Evolutionary conservation across 1,284 basidiomycete genomes (phyloP), one percentile per base, ranked within the genome.

Genomic region (Ganoderma leucocontextum): DNA sequence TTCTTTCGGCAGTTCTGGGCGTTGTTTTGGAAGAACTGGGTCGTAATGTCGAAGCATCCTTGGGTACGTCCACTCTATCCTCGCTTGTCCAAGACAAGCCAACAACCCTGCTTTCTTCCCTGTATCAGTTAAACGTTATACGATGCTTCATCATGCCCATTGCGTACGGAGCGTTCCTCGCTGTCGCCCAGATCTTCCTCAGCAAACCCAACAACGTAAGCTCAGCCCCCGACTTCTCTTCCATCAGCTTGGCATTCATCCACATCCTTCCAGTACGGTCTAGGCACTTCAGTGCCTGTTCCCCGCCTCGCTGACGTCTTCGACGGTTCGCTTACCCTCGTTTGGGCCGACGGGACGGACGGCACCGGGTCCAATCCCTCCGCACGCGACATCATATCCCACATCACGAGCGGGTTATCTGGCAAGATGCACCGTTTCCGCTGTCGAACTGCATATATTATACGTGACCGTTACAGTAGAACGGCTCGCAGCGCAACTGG

Each of bases 11-110:
- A 94, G 79, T 86, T 90, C 70, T 78, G 78, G 12, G 89, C 87
- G 4, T 79, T 94, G 49, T 85, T 88, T 65, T 85, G 87, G 84
- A 94, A 94, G 84, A 93, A 94, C 73, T 92, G 89, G 90, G 91
- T 90, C 63, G 84, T 91, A 19, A 78, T 90, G 38, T 85, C 84
- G 25, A 90, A 87, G 76, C 89, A 90, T 77, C 85, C 88, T 65
- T 80, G 88, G 74, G 91, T 92, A 75, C 62, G 38, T 62, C 35
- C 63, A 10, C 35, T 39, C n/a, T 38, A 22, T 33, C 17, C 35
- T 39, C 47, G 13, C n/a, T 6, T 13, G 19, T 13, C 38, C 15
- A 1, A 42, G 8, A n/a, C 55, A 19, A 38, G 36, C 33, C 55
- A 35, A 38, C 25, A 13, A 38, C n/a, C 36, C 25, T 41, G 22